Conservation (phyloP, 75 land plant species). For the Chamaecyparis obtusa region DNA sequence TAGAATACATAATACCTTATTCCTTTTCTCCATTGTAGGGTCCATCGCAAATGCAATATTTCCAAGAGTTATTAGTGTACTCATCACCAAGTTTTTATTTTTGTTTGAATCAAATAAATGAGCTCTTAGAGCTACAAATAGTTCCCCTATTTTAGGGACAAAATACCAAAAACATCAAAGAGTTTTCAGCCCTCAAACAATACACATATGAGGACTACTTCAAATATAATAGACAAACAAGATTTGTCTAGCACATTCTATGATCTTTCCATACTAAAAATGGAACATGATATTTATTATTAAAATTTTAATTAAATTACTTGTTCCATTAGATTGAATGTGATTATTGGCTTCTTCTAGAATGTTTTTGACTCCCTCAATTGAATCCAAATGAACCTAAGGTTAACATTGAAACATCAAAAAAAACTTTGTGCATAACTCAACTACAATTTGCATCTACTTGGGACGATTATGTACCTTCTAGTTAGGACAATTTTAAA, state of each 20-base stretch:
- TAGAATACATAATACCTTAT: slow-evolving; percentile 25
- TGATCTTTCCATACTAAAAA: background rate
- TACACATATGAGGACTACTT: background rate
- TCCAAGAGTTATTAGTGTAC: slow-evolving; percentile 38
- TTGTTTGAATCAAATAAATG: slow-evolving; percentile 41
- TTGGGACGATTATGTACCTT: slow-evolving; percentile 23
- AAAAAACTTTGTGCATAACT: background rate
- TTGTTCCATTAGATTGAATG: slow-evolving; percentile 49
- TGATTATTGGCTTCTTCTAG: slow-evolving; percentile 50
- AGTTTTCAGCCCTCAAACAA: background rate
- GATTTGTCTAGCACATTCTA: background rate
- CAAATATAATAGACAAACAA: background rate
- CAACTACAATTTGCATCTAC: background rate
- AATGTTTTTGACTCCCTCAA: slow-evolving; percentile 35
- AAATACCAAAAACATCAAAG: background rate
- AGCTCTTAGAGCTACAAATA: slow-evolving; percentile 31
- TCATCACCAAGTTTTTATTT: slow-evolving; percentile 47
- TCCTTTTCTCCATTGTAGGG: slow-evolving; percentile 37
- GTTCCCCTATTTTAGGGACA: slow-evolving; percentile 22
- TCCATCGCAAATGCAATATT: slow-evolving; percentile 44
- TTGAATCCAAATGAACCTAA: slow-evolving; percentile 47
- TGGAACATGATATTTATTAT: background rate
- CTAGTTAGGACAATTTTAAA: slow-evolving; percentile 48
- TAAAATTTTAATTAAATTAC: background rate
- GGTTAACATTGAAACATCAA: background rate